Evolutionary conservation across 1,284 basidiomycete genomes (phyloP).

Genomic region (Marasmius tenuissimus): DNA sequence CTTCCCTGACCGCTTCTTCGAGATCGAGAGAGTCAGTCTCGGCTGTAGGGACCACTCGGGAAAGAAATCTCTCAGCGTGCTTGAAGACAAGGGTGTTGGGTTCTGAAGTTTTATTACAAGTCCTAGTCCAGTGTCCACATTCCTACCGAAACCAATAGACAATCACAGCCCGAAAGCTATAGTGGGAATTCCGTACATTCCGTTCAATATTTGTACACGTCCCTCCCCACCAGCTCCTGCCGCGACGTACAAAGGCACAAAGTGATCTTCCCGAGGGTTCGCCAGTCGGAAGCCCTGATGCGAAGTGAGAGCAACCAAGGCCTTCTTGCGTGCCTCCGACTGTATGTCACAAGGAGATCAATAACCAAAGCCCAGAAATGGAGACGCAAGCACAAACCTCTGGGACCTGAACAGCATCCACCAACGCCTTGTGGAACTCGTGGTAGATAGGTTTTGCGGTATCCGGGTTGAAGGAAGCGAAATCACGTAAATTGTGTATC

Average conservation of each 20-base stretch:
- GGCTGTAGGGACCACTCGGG: no score
- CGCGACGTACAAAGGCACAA: slow-evolving; percentile 71
- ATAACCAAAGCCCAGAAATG: not conserved
- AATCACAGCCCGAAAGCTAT: slow-evolving; percentile 59
- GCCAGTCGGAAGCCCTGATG: slow-evolving; percentile 63
- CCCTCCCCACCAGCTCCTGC: slow-evolving; percentile 69
- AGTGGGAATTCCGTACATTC: slow-evolving; percentile 57
- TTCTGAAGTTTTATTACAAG: no score
- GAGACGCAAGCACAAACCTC: slow-evolving; percentile 41
- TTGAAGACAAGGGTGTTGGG: no score
- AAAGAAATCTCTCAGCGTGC: no score
- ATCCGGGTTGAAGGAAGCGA: slow-evolving; percentile 48
- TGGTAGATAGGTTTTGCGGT: slow-evolving; percentile 49
- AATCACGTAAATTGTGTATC: slow-evolving; percentile 66
- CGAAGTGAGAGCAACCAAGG: slow-evolving; percentile 48
- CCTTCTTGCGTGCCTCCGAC: slow-evolving; percentile 34
- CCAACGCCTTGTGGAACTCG: slow-evolving; percentile 59
- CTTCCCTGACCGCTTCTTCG: no score
- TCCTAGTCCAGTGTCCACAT: no score
- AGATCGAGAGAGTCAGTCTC: no score
- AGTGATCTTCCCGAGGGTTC: slow-evolving; percentile 74
- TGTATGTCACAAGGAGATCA: slow-evolving; percentile 19
- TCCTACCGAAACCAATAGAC: no score
- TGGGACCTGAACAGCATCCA: slow-evolving; percentile 48
- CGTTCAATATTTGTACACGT: slow-evolving; percentile 46